phyloP scores from a whole-genome alignment of 768 basidiomycete species.

The Mycena albidolilacea region DNA sequence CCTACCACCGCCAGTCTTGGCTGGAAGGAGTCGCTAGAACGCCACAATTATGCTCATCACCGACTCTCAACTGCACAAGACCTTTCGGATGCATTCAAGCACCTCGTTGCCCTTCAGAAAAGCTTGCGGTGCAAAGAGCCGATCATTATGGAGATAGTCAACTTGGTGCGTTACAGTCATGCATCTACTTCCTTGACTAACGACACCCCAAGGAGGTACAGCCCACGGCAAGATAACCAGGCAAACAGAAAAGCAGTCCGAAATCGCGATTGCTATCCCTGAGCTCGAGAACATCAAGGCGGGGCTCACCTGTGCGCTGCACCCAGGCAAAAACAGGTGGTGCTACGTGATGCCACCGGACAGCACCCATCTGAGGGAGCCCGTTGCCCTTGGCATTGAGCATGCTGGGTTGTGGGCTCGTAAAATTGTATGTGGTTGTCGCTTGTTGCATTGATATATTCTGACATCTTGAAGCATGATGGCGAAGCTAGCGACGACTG shows the following conservation, averaged over 20 bases:
- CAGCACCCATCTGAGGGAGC: slow-evolving; percentile 9
- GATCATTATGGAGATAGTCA: slow-evolving; percentile 15
- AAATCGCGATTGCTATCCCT: slow-evolving; percentile 14
- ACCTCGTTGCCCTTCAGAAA: neutral
- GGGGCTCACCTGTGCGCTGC: slow-evolving; percentile 12
- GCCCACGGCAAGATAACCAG: slow-evolving; percentile 22
- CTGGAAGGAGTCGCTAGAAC: slow-evolving; percentile 13
- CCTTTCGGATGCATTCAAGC: neutral
- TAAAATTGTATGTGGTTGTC: slow-evolving; percentile 2
- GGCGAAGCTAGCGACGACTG: slow-evolving; percentile 7
- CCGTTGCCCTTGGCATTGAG: slow-evolving; percentile 5
- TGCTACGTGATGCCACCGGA: slow-evolving; percentile 19
- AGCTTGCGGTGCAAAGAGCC: neutral
- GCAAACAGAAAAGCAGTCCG: slow-evolving; percentile 14
- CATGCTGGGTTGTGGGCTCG: slow-evolving; percentile 11
- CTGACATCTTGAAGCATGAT: slow-evolving; percentile 4
- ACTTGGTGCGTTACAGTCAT: slow-evolving; percentile 2
- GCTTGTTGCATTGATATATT: neutral
- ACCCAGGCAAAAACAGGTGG: slow-evolving; percentile 21
- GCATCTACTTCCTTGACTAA: neutral
- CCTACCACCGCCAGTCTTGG: slow-evolving; percentile 2
- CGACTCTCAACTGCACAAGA: neutral
- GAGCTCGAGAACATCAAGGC: slow-evolving; percentile 12
- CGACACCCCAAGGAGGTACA: slow-evolving; percentile 1
- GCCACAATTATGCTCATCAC: neutral